Evolutionary conservation across 2,329 filamentous ascomycete species (phyloP), one percentile per base, ranked within the genome.

Genomic region (Xylaria hypoxylon): DNA sequence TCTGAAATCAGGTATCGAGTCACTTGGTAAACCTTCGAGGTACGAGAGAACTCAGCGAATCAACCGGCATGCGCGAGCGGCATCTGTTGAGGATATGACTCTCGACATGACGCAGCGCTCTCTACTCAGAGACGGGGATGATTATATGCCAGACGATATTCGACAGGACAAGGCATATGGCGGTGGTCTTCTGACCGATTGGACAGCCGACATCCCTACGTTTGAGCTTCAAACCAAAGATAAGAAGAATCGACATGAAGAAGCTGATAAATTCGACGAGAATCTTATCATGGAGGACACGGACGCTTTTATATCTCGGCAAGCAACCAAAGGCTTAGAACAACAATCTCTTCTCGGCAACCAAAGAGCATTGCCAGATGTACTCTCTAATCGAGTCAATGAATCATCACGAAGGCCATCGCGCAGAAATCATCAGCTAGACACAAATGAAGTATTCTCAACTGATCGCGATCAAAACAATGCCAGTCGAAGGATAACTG

Each of bases 171-270:
- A 63, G 8, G 47, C 42, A 22, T 11, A 48, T 15, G 35, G 51
- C 7, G 60, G 47, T 35, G 66, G 57, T 22, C 19, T 68, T 24
- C 56, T 70, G 11, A 28, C 69, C 2, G 72, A 76, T n/a, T 76
- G 72, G 69, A 74, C 76, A 38, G 74, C 66, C 47, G 76, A 72
- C 59, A 70, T 78, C n/a, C 75, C 73, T n/a, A 72, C 77, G 19
- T 65, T 74, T 17, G 72, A 74, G 51, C 71, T 71, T 13, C 73
- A 76, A 62, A 47, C 71, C 22, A 74, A 71, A 53, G 70, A 70
- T 5, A 72, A 74, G 19, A 73, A 71, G 59, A 67, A 69, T 17
- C 66, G 70, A 42, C 68, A 65, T 19, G 57, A 64, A 45, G 68
- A 68, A 33, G 57, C 60, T 17, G 45, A 65, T 38, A 72, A 67